A percentile compares a stretch with the other conserved stretches of the same genome.
phyloP scores from a whole-genome alignment of 2,329 filamentous ascomycete species.

The Diaporthe eres region DNA sequence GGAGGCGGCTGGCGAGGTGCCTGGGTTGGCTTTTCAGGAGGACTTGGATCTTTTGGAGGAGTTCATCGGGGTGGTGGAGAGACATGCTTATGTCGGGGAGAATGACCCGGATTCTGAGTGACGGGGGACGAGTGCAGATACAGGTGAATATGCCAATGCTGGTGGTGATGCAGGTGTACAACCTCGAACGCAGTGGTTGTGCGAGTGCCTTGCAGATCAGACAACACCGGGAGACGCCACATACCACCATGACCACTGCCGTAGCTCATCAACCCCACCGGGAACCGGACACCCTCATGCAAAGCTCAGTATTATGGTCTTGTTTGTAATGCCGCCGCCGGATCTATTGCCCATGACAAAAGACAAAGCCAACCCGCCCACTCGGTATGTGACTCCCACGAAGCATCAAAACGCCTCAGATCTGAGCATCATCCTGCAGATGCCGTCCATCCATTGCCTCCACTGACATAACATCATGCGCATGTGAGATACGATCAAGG shows the following conservation, averaged over 20 bases:
- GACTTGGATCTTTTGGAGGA: slow-evolving; percentile 1
- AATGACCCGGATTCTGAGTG: not conserved
- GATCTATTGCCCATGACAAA: slow-evolving; percentile 3
- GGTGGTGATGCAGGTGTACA: not conserved
- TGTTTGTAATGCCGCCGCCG: not conserved
- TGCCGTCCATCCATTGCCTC: too few relatives aligned
- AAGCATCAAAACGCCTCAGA: slow-evolving; percentile 16
- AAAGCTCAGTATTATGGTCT: not conserved
- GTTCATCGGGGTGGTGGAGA: not conserved
- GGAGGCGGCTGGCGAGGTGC: not conserved
- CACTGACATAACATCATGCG: accelerated
- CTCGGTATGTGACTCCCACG: not conserved
- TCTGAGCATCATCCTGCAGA: not conserved
- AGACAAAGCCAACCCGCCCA: not conserved
- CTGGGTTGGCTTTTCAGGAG: not conserved
- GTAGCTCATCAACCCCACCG: not conserved
- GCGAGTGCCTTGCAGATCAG: not conserved
- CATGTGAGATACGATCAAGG: not conserved
- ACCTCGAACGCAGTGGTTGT: not conserved
- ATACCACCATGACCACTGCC: too few relatives aligned
- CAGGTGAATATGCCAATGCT: not conserved
- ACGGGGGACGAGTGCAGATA: not conserved
- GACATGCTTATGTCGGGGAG: not conserved
- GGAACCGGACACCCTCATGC: not conserved
- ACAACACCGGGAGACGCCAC: not conserved